Conservation (phyloP, 306 rosid species). For the Bauhinia variegata region DNA sequence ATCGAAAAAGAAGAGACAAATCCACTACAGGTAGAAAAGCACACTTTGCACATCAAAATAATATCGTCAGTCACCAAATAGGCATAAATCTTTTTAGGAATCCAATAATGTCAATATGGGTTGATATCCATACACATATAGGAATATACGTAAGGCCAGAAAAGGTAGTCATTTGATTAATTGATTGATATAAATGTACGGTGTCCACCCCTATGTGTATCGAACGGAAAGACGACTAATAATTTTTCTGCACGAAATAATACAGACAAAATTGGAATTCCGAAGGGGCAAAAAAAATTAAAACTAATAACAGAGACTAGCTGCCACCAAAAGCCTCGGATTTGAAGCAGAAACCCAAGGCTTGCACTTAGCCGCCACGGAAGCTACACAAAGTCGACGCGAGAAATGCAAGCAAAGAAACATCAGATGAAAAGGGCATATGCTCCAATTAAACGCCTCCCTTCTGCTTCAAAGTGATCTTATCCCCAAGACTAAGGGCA, state of each 20-base stretch:
- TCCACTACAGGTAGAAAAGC: neutral
- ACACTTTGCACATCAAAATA: neutral
- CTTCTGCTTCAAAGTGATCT: constrained; percentile 98
- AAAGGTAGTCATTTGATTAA: constrained; percentile 43
- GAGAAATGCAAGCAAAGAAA: constrained; percentile 37
- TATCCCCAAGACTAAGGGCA: constrained; percentile 97
- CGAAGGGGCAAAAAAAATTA: constrained; percentile 19
- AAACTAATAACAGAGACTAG: constrained; percentile 35
- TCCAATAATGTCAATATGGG: constrained; percentile 19
- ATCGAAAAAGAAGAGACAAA: neutral
- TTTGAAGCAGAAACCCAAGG: constrained; percentile 35
- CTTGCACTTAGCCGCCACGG: constrained; percentile 39
- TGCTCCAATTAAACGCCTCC: constrained; percentile 59
- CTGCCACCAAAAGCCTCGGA: constrained; percentile 43
- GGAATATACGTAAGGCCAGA: constrained; percentile 17
- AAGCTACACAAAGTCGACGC: constrained; percentile 50
- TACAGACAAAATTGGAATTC: constrained; percentile 50
- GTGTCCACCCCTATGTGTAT: constrained; percentile 41
- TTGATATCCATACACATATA: constrained; percentile 10
- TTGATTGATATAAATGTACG: constrained; percentile 40
- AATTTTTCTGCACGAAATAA: constrained; percentile 39
- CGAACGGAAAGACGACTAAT: constrained; percentile 37
- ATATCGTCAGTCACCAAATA: neutral
- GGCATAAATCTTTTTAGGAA: constrained; percentile 7
- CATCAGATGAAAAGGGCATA: constrained; percentile 22